Conservation (phyloP, 345 rosid genomes). For the Populus davidiana region DNA sequence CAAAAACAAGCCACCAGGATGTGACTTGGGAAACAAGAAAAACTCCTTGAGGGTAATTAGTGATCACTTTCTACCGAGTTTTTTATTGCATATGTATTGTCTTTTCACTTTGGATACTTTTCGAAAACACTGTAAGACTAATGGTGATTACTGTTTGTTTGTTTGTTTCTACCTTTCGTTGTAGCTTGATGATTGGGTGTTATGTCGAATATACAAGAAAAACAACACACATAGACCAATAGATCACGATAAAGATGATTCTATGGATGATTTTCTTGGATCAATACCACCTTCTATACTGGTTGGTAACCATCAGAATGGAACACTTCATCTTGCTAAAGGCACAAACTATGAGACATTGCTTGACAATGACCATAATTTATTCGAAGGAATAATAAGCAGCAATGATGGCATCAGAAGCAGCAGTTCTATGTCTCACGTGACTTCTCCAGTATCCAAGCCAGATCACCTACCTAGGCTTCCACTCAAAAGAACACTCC, state of each 20-base stretch:
- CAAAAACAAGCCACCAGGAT: conserved; percentile 57
- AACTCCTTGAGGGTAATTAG: conserved; percentile 73
- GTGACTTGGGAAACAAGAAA: conserved; percentile 67
- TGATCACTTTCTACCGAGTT: neutral
- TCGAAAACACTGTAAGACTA: neutral
- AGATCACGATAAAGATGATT: conserved; percentile 61
- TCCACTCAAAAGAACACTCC: conserved; percentile 55
- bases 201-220: conserved; percentile 92
- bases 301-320: conserved; percentile 26
- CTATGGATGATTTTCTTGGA: conserved; percentile 47
- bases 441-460: conserved; percentile 36
- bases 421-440: conserved; percentile 31
- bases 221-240: conserved; percentile 43
- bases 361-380: conserved; percentile 38
- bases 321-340: conserved; percentile 29
- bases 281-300: conserved; percentile 50
- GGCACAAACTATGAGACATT: conserved; percentile 35
- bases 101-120: neutral
- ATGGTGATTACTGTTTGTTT: neutral
- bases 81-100: neutral
- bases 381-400: conserved; percentile 47
- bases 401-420: conserved; percentile 14
- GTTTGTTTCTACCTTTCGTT: neutral
- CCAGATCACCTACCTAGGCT: conserved; percentile 40
- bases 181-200: conserved; percentile 96